Base-by-base conservation (phyloP, 2,329 filamentous ascomycete genomes). In the Byssothecium circinans region DNA sequence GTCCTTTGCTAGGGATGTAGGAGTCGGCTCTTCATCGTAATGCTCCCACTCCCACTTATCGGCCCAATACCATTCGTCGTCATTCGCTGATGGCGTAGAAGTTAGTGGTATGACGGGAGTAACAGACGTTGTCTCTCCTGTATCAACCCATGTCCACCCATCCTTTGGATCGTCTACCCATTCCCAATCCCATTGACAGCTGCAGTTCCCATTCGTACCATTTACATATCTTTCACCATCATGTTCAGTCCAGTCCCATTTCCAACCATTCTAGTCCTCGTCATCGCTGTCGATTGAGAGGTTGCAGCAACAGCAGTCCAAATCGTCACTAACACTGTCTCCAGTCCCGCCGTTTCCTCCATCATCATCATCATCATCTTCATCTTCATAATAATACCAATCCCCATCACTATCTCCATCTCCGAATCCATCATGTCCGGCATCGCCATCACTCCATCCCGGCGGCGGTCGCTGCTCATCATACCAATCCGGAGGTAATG, bases 281-380 rank as follows among this genome's bases (percentile, higher is more conserved):
- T 43, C 41, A 17, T 43, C 32, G n/a, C n/a, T n/a, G n/a, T 35
- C 41, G 15, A 29, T 34, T 18, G 30, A 36, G 19, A 22, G 34
- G 29, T 30, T 35, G 12, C 34, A 20, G 23, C 32, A 43, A 12
- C 20, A 33, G n/a, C 32, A 43, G 18, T 36, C 18, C 18, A 30
- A 43, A 7, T 43, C 17, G 17, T 36, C 20, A 15, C n/a, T 19
- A 34, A 7, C 32, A 5, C 32, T 5, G 18, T 8, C 11, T 27
- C 11, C 25, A 27, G 7, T 11, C 33, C 19, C 33, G 17, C 33
- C 33, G 33, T 35, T 30, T 17, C 22, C 20, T 19, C 3, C 20
- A 18, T 12, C 19, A 27, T 35, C 14, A 8, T 22, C 20, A 4
- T 36, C n/a, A 23, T 36, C 19, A 2, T 27, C 19, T 5, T 18